Evolutionary conservation across 208 protist genomes (phyloP), one percentile per base, ranked within the genome.

Genomic region (Leishmania martiniquensis): DNA sequence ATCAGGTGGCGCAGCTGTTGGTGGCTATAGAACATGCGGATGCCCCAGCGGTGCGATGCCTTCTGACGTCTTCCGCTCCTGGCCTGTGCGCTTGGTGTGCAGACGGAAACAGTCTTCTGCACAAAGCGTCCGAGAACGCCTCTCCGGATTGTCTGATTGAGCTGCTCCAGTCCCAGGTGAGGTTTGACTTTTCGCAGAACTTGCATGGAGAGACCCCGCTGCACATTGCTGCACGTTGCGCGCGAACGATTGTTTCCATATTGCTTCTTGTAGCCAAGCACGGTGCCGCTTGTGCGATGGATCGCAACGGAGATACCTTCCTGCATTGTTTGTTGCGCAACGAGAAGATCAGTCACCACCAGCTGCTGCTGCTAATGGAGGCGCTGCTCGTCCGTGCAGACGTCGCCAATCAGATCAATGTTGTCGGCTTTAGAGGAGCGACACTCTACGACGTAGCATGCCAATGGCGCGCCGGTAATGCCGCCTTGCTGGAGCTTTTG

Each of bases 261-360:
- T 45, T 91, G 17, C 71, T 96, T 22, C 82, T 96, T 25, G 77
- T 91, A 7, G 77, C 81, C 15, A 83, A 85, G 25, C 93, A 90
- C 82, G 89, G 92, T 42, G 45, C 81, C 4, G 77, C 44, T 44
- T 25, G 45, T 13, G 15, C n/a, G 7, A 22, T 60, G 0, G 82
- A 93, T 69, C 9, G 37, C 13, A 34, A 76, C 7, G 84, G 82
- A 10, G 75, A 88, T n/a, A 92, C 88, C 0, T 92, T 96, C 82
- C 60, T 96, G 12, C 92, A 96, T 45, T 39, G 75, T 17, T 74
- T 96, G 32, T 68, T 94, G 72, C 9, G 29, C 22, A 96, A 96
- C 73, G 62, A 39, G 10, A 25, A 12, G 0, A 75, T 93, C 32
- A 49, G 65, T 22, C 72, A 72, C 37, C 15, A 5, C 0, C 75